These are phyloP conservation scores for Trichosporon sp. DNA, from an alignment of 1,284 basidiomycete species.

Conservation along the genomic window DNA sequence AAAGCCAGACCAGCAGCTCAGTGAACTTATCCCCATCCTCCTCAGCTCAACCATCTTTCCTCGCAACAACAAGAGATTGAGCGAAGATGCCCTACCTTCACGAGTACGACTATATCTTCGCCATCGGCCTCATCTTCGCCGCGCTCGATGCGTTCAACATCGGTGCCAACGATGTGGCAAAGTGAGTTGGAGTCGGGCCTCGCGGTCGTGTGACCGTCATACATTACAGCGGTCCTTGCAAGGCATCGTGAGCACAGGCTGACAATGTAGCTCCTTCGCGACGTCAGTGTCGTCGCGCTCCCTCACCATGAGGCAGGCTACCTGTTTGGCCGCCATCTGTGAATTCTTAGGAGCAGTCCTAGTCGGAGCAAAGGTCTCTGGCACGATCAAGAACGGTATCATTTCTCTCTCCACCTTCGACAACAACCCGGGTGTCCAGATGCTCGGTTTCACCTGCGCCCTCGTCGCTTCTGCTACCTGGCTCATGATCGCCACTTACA, in stretches of 20 bases:
- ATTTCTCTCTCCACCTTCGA: constrained; percentile 44
- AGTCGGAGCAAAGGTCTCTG: constrained; percentile 48
- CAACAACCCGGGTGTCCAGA: constrained; percentile 49
- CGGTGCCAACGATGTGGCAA: constrained; percentile 48
- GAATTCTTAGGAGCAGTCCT: constrained; percentile 50
- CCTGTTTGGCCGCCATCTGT: constrained; percentile 46
- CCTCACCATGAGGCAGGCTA: constrained; percentile 50
- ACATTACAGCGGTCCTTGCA: background rate
- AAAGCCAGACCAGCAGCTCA: background rate
- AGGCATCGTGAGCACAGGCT: constrained; percentile 9
- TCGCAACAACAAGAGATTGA: background rate
- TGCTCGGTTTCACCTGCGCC: constrained; percentile 51
- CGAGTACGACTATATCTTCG: constrained; percentile 51
- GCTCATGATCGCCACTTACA: constrained; percentile 49
- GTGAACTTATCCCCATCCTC: background rate
- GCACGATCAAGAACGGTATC: constrained; percentile 53
- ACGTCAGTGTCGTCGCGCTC: constrained; percentile 51
- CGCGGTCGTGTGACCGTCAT: background rate
- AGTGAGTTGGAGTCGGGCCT: constrained; percentile 7
- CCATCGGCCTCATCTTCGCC: constrained; percentile 47
- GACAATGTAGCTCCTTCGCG: constrained; percentile 49
- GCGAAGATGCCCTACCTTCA: constrained; percentile 53
- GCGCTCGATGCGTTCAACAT: constrained; percentile 52
- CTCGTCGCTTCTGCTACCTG: constrained; percentile 45
- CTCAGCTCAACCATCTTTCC: background rate